Percentiles rank a stretch among this genome's conserved stretches.
Evolutionary conservation across 306 rosid genomes (phyloP).

Genomic region (Fragaria iinumae): DNA sequence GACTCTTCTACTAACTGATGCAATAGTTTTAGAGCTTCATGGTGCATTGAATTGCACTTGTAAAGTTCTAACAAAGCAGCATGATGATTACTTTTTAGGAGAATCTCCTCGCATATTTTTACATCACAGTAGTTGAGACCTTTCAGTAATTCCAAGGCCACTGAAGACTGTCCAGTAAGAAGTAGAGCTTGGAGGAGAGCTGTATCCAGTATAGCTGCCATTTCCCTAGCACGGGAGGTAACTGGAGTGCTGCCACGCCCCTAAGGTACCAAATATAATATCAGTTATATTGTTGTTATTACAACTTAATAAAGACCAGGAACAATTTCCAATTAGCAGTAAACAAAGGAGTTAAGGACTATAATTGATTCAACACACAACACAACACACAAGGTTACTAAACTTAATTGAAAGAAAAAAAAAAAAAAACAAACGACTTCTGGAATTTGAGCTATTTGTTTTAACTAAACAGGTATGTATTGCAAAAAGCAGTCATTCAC

Average conservation of each 20-base stretch:
- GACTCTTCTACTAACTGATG: slow-evolving; percentile 76
- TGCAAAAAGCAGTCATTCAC: neutral
- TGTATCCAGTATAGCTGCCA: slow-evolving; percentile 91
- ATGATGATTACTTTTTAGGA: slow-evolving; percentile 58
- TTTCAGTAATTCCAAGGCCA: slow-evolving; percentile 69
- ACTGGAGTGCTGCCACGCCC: slow-evolving; percentile 63
- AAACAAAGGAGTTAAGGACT: neutral
- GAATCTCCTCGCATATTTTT: slow-evolving; percentile 83
- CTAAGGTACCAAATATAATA: slow-evolving; percentile 40
- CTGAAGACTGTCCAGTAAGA: slow-evolving; percentile 82
- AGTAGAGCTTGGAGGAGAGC: slow-evolving; percentile 88
- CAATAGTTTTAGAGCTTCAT: slow-evolving; percentile 87
- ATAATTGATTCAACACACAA: neutral
- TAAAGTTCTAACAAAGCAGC: slow-evolving; percentile 83
- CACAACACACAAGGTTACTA: neutral
- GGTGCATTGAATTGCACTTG: slow-evolving; percentile 89
- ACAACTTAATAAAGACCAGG: neutral
- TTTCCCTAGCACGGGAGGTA: slow-evolving; percentile 84
- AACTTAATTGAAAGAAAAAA: neutral
- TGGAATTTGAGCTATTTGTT: neutral
- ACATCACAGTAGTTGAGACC: slow-evolving; percentile 85
- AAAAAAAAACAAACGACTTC: neutral
- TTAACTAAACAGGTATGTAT: neutral
- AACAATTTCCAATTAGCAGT: neutral
- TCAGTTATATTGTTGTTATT: neutral